These are phyloP conservation scores for Gaeumannomyces tritici DNA, from an alignment of 2,329 filamentous ascomycete species.

Conservation along the genomic window DNA sequence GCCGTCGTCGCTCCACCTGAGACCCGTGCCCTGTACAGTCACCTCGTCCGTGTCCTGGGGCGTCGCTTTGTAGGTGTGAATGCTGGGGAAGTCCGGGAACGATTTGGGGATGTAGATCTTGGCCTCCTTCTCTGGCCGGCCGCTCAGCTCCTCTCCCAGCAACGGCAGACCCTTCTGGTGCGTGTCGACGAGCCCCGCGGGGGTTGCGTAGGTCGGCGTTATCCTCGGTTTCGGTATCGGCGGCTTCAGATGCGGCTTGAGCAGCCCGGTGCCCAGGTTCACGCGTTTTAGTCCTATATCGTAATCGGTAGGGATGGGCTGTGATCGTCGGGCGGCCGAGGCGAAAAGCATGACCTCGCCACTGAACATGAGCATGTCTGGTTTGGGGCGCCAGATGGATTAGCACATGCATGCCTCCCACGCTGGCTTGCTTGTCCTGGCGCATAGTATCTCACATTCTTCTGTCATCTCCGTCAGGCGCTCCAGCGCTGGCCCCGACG, in stretches of 20 bases:
- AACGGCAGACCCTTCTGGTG: slow-evolving; percentile 35
- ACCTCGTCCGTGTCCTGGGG: slow-evolving; percentile 29
- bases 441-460: slow-evolving; percentile 35
- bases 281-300: slow-evolving; percentile 40
- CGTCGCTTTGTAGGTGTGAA: slow-evolving; percentile 54
- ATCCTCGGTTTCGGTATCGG: slow-evolving; percentile 31
- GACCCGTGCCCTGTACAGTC: slow-evolving; percentile 16
- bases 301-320: slow-evolving; percentile 48
- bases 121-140: slow-evolving; percentile 43
- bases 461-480: slow-evolving; percentile 51
- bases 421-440: not conserved
- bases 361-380: slow-evolving; percentile 41
- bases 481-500: slow-evolving; percentile 47
- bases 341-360: slow-evolving; percentile 36
- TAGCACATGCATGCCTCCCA: not conserved
- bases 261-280: slow-evolving; percentile 38
- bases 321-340: slow-evolving; percentile 38
- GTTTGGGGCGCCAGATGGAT: not conserved
- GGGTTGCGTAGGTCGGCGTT: slow-evolving; percentile 26
- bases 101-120: slow-evolving; percentile 47
- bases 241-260: slow-evolving; percentile 47
- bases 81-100: slow-evolving; percentile 54
- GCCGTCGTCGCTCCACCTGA: slow-evolving; percentile 16
- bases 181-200: slow-evolving; percentile 20
- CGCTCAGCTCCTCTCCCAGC: slow-evolving; percentile 46